A percentile compares a stretch with the other conserved stretches of the same genome.
These are phyloP conservation scores for Wickerhamiella nectarea DNA, from an alignment of 805 yeast genomes.

Conservation along the genomic window DNA sequence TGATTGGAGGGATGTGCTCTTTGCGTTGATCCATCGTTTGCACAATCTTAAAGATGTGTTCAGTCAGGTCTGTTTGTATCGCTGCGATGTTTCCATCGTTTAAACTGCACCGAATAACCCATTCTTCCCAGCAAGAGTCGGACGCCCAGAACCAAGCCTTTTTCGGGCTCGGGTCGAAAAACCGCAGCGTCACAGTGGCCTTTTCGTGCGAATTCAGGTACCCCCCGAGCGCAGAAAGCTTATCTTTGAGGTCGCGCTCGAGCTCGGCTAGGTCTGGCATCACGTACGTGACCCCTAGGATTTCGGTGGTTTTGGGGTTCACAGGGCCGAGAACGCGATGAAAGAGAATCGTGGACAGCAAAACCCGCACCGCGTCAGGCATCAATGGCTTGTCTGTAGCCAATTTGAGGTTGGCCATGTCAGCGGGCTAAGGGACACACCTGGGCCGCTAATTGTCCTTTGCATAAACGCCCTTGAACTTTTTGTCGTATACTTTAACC, in stretches of 20 bases:
- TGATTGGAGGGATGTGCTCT: slow-evolving; percentile 61
- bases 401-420: slow-evolving; percentile 13
- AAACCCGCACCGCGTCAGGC: slow-evolving; percentile 42
- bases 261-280: slow-evolving; percentile 13
- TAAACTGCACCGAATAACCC: slow-evolving; percentile 44
- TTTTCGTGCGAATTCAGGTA: slow-evolving; percentile 12
- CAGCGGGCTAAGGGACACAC: background rate
- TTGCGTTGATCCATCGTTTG: slow-evolving; percentile 42
- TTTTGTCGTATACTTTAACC: slow-evolving; percentile 6
- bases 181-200: slow-evolving; percentile 20
- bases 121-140: slow-evolving; percentile 53
- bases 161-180: slow-evolving; percentile 29
- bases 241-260: slow-evolving; percentile 14
- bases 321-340: slow-evolving; percentile 55
- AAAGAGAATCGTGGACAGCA: slow-evolving; percentile 55
- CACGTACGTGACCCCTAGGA: slow-evolving; percentile 41
- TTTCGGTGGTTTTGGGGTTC: slow-evolving; percentile 41
- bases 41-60: slow-evolving; percentile 34
- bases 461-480: background rate
- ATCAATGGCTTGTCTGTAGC: slow-evolving; percentile 36
- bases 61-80: slow-evolving; percentile 29
- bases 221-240: slow-evolving; percentile 10
- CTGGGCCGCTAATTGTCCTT: background rate
- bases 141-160: slow-evolving; percentile 42
- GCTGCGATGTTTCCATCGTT: slow-evolving; percentile 19